Base-by-base conservation (phyloP, 495 filamentous ascomycete genomes). In the Neurospora sp. region DNA sequence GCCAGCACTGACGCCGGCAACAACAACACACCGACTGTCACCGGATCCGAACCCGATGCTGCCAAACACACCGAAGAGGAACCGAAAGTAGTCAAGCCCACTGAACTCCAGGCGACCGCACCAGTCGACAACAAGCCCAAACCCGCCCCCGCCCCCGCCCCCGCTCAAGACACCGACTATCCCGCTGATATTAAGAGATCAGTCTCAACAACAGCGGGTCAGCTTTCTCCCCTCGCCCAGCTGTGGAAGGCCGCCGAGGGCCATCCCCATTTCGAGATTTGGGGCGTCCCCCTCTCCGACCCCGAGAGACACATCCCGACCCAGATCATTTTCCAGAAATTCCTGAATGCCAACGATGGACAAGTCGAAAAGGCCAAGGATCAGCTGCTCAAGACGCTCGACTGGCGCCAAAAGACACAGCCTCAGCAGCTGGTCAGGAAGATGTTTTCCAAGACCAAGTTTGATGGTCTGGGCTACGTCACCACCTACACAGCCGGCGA, bases 291-390 rank as follows among this genome's bases (percentile, higher is more conserved):
- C 10, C 80, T 89, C 69, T 84, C 85, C 70, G 87, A 89, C 48
- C 84, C 84, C 19, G 79, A 76, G 1, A 82, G 78, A 6, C 87
- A 92, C 77, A 83, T 94, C 59, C 90, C 89, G 62, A 94, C 90
- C n/a, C 89, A 89, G 77, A 89, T 96, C 73, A 87, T 97, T 66
- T 81, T 97, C 70, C 93, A 96, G 78, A 97, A 97, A 84, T 97
- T 94, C 82, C 88, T 97, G 39, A 92, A 94, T 72, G 94, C 94
- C 76, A 97, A 96, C 78, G 87, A 90, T 69, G 91, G 92, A 59
- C 89, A 95, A 75, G 77, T 94, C 4, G 83, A 83, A 71, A 88
- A 89, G 74, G 93, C 94, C 3, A 88, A 88, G 75, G 86, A 89
- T 39, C 94, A 97, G 83, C 88, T 97, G 34, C 86, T 82, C 74